Percentiles rank a stretch among this genome's conserved stretches.
Conservation (phyloP, 129 eudicot genomes). For the Erigeron canadensis region DNA sequence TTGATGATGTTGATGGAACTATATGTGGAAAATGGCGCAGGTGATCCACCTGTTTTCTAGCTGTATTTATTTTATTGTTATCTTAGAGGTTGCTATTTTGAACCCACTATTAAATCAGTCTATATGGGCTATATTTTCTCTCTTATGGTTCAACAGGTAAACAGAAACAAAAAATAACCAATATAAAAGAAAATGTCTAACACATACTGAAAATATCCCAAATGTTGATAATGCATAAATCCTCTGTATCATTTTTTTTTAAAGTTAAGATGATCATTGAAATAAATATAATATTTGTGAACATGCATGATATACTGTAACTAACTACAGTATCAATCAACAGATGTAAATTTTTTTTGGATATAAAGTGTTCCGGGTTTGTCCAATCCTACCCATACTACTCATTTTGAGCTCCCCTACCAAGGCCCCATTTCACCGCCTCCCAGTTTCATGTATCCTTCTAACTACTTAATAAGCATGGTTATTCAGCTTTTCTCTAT, state of each 20-base stretch:
- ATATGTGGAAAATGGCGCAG: slow-evolving; percentile 98
- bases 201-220: neutral
- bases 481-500: slow-evolving; percentile 13
- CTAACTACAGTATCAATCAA: neutral
- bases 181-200: neutral
- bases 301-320: neutral
- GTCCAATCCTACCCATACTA: neutral
- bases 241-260: neutral
- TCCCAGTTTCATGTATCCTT: neutral
- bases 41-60: slow-evolving; percentile 29
- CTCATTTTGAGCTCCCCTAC: neutral
- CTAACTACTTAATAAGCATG: neutral
- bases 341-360: neutral
- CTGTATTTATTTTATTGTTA: slow-evolving; percentile 4
- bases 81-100: neutral
- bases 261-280: neutral
- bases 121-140: neutral
- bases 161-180: no score
- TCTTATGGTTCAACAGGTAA: neutral
- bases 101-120: neutral
- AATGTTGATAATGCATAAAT: neutral
- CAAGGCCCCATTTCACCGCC: neutral
- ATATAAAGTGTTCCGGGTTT: neutral
- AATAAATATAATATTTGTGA: neutral
- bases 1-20: slow-evolving; percentile 53